Conservation (phyloP, 805 yeast genomes). For the Saccharomyces jurei region DNA sequence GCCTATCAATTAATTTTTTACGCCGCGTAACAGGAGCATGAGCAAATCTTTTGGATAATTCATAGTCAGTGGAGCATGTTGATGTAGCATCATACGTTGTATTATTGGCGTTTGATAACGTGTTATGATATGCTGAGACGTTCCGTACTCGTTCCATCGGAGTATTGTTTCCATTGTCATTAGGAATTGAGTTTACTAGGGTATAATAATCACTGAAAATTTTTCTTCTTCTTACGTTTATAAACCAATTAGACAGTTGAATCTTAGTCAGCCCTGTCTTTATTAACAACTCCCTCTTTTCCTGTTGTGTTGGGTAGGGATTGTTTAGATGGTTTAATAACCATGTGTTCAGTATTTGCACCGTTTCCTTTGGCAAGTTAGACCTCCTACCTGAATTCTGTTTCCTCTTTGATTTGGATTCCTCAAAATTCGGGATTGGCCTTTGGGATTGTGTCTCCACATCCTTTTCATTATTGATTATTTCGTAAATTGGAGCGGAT, state of each 20-base stretch:
- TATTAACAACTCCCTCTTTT: constrained; percentile 59
- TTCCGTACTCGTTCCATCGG: neutral
- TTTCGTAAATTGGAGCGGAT: neutral
- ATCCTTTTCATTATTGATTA: neutral
- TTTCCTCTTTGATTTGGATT: neutral
- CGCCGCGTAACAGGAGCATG: constrained; percentile 24
- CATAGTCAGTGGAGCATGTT: constrained; percentile 13
- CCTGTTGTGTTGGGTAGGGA: constrained; percentile 79
- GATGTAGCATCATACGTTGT: constrained; percentile 4
- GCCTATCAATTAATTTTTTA: constrained; percentile 29
- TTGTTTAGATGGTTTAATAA: constrained; percentile 63
- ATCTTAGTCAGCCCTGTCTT: constrained; percentile 73
- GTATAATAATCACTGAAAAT: constrained; percentile 34
- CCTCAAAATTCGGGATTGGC: neutral
- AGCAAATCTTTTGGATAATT: constrained; percentile 20
- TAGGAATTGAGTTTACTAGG: neutral
- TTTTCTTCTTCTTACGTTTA: constrained; percentile 75
- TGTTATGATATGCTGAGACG: neutral
- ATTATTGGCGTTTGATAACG: neutral
- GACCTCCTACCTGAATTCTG: constrained; percentile 40
- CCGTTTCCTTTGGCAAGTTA: constrained; percentile 72
- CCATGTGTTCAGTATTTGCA: constrained; percentile 67
- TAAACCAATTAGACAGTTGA: constrained; percentile 81
- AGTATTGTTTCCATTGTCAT: neutral
- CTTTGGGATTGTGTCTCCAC: neutral